Percentiles rank a stretch among this genome's conserved stretches.
These are phyloP conservation scores for Colletotrichum tropicale DNA, from an alignment of 2,329 filamentous ascomycete species.

Conservation along the genomic window DNA sequence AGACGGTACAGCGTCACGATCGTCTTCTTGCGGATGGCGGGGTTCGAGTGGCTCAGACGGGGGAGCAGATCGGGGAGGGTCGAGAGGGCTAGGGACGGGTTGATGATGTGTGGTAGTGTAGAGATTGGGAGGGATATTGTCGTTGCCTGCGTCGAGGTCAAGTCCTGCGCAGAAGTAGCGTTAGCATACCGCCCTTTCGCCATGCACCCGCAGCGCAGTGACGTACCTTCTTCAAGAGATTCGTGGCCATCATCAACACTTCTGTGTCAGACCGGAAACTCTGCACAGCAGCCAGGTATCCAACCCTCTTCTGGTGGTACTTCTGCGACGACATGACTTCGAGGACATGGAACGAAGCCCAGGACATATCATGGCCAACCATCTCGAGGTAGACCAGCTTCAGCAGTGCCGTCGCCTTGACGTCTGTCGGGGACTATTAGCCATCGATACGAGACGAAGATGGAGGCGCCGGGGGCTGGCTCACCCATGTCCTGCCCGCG, in stretches of 20 bases:
- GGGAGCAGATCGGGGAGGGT: conserved; percentile 86
- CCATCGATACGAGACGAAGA: not conserved
- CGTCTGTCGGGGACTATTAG: conserved; percentile 59
- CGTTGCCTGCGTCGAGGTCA: conserved; percentile 73
- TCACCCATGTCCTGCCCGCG: conserved; percentile 90
- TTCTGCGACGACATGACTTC: conserved; percentile 98
- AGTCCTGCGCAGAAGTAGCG: conserved; percentile 57
- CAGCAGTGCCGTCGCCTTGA: conserved; percentile 93
- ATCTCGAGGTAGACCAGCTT: conserved; percentile 98
- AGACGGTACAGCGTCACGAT: conserved; percentile 93
- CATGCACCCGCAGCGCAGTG: not conserved
- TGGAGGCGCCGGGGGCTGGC: conserved; percentile 30
- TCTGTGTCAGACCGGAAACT: conserved; percentile 96
- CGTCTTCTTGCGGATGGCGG: conserved; percentile 91
- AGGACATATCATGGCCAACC: conserved; percentile 99
- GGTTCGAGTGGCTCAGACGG: conserved; percentile 83
- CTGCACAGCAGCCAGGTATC: conserved; percentile 93
- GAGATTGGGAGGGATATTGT: conserved; percentile 86
- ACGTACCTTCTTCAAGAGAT: conserved; percentile 87
- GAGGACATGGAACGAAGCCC: conserved; percentile 97
- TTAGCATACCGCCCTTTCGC: not conserved
- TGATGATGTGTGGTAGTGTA: conserved; percentile 94
- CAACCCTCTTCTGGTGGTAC: conserved; percentile 93
- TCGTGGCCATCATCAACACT: conserved; percentile 96
- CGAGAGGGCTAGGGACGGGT: conserved; percentile 88